These are phyloP conservation scores for Cadophora sp. DNA, from an alignment of 2,329 filamentous ascomycete genomes.

Conservation along the genomic window DNA sequence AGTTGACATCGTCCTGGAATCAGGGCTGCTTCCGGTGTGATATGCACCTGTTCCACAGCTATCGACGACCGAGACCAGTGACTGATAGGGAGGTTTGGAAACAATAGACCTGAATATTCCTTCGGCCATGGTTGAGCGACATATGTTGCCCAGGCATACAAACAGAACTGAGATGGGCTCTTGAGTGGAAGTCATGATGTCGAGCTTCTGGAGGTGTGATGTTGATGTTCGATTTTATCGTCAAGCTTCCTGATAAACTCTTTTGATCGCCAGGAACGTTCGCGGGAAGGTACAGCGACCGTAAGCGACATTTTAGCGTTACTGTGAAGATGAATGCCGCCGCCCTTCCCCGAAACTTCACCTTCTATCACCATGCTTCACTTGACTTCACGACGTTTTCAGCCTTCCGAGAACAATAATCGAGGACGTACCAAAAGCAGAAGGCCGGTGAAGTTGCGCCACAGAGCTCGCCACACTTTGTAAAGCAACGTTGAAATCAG, in stretches of 20 bases:
- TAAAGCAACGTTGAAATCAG: background rate
- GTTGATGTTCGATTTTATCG: background rate
- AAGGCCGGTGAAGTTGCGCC: too few species aligned
- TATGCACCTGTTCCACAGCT: conserved; percentile 91
- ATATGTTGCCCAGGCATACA: conserved; percentile 97
- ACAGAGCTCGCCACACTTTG: conserved; percentile 12
- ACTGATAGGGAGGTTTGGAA: conserved; percentile 63
- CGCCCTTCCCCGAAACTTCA: background rate
- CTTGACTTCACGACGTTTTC: background rate
- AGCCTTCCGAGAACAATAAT: background rate
- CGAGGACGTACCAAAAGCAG: too few species aligned
- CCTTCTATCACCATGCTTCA: background rate
- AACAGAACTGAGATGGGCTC: conserved; percentile 78
- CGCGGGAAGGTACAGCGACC: conserved; percentile 21
- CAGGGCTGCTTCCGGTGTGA: conserved; percentile 78
- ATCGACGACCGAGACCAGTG: conserved; percentile 73
- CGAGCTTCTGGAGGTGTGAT: background rate
- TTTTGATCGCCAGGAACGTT: background rate
- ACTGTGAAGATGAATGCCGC: background rate
- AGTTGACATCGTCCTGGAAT: conserved; percentile 83
- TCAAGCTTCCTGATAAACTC: conserved; percentile 8
- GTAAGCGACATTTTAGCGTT: conserved; percentile 7
- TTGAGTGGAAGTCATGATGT: conserved; percentile 34
- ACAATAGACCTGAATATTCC: conserved; percentile 83
- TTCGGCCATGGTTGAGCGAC: conserved; percentile 92